A percentile compares a stretch with the other conserved stretches of the same genome.
phyloP scores from a whole-genome alignment of 2,329 filamentous ascomycete genomes.

The Penicillium capsulatum region DNA sequence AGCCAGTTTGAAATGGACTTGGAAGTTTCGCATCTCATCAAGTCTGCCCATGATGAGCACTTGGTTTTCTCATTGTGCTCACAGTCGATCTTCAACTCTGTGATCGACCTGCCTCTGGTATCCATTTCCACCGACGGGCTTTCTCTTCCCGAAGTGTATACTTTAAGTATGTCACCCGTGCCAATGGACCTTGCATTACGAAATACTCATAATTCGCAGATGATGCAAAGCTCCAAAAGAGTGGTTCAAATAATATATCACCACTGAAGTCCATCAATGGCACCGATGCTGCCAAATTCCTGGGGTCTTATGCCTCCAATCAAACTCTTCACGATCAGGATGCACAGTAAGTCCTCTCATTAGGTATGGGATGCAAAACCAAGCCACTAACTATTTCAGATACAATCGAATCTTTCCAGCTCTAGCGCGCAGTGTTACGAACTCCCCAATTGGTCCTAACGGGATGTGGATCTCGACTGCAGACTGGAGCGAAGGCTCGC shows the following conservation, averaged over 20 bases:
- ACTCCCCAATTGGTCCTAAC: conserved; percentile 13
- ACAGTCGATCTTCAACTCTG: conserved; percentile 46
- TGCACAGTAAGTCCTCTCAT: conserved; percentile 46
- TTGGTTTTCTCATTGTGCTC: conserved; percentile 30
- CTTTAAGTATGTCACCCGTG: conserved; percentile 13
- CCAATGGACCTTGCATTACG: background rate
- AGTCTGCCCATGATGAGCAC: conserved; percentile 61
- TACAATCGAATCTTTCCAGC: conserved; percentile 25
- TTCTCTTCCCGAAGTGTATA: conserved; percentile 55
- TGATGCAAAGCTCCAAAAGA: conserved; percentile 15
- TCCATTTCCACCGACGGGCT: conserved; percentile 60
- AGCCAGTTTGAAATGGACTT: conserved; percentile 55
- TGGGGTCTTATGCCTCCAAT: conserved; percentile 44
- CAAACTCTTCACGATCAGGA: conserved; percentile 55
- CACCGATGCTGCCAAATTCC: conserved; percentile 47
- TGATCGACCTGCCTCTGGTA: conserved; percentile 45
- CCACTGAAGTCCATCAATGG: conserved; percentile 56
- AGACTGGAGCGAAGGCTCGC: conserved; percentile 21
- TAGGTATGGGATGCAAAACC: too few relatives aligned
- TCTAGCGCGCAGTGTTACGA: conserved; percentile 18
- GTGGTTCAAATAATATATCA: conserved; percentile 38
- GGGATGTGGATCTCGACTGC: conserved; percentile 19
- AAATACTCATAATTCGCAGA: conserved; percentile 10
- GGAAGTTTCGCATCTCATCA: conserved; percentile 52
- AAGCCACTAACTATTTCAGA: conserved; percentile 14